These are phyloP conservation scores for Trichoderma oligosporum DNA, from an alignment of 2,329 filamentous ascomycete genomes.

Conservation along the genomic window DNA sequence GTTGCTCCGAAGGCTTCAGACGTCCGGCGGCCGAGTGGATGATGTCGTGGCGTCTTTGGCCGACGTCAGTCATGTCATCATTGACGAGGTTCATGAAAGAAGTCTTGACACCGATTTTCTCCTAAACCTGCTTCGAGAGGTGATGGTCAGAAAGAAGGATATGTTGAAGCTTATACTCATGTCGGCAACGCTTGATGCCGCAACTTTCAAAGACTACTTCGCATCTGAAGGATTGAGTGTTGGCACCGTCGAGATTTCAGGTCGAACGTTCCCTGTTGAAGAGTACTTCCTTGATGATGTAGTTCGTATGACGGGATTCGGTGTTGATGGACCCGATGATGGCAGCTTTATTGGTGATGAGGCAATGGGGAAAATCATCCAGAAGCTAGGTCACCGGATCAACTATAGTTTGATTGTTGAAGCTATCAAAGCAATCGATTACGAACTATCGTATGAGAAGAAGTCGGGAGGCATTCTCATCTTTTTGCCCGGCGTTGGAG, in stretches of 20 bases:
- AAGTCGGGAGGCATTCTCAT: conserved; percentile 82
- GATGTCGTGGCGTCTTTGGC: conserved; percentile 78
- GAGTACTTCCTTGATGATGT: conserved; percentile 91
- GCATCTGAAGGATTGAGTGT: conserved; percentile 63
- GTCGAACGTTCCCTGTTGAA: conserved; percentile 82
- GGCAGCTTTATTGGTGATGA: conserved; percentile 44
- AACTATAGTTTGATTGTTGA: conserved; percentile 85
- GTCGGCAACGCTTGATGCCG: conserved; percentile 91
- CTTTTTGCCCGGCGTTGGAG: conserved; percentile 86
- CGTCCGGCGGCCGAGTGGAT: conserved; percentile 73
- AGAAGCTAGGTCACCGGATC: conserved; percentile 74
- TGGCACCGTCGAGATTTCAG: conserved; percentile 79
- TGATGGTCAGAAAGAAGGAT: conserved; percentile 68
- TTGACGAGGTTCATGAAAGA: conserved; percentile 95
- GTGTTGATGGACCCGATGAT: conserved; percentile 46
- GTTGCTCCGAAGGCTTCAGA: conserved; percentile 83
- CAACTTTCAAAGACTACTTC: conserved; percentile 83
- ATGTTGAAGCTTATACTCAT: conserved; percentile 88
- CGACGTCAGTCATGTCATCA: conserved; percentile 89
- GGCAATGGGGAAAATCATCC: conserved; percentile 65
- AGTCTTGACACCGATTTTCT: conserved; percentile 94
- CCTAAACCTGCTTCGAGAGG: conserved; percentile 79
- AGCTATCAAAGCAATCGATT: conserved; percentile 77
- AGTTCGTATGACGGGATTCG: conserved; percentile 72
- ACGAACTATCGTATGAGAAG: conserved; percentile 61